A percentile compares a stretch with the other conserved stretches of the same genome.
phyloP scores from a whole-genome alignment of 2,329 filamentous ascomycete species.

The Cercospora citrullina region DNA sequence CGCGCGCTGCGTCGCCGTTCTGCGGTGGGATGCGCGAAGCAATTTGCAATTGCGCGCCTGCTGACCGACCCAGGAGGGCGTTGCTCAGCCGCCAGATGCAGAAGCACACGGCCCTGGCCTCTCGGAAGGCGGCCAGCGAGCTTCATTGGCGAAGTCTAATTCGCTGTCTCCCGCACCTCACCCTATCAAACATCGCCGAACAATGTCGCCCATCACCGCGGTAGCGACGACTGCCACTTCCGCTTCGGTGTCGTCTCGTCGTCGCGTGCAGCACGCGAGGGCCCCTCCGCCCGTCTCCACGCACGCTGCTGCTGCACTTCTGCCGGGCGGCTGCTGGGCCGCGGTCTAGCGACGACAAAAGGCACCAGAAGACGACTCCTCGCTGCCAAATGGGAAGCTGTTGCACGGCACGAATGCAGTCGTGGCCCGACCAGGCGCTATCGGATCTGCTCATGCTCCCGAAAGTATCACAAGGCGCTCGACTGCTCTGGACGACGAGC shows the following conservation, averaged over 20 bases:
- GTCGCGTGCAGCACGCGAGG: slow-evolving; percentile 7
- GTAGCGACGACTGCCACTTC: not conserved
- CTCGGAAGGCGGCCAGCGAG: not conserved
- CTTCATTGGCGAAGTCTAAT: slow-evolving; percentile 9
- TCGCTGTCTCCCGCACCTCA: slow-evolving; percentile 2
- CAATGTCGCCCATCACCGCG: not conserved
- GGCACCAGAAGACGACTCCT: not conserved
- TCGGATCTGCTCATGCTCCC: slow-evolving; percentile 21
- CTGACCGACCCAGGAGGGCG: not conserved
- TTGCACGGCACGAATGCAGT: slow-evolving; percentile 10
- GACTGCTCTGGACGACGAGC: slow-evolving; percentile 18
- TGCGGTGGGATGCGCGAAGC: not conserved
- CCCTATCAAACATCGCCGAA: slow-evolving; percentile 3
- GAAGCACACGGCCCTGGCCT: not conserved
- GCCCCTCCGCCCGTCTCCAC: not conserved
- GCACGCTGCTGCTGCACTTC: not conserved
- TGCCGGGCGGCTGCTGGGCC: slow-evolving; percentile 4
- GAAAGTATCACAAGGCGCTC: slow-evolving; percentile 26
- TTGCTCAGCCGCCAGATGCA: not conserved
- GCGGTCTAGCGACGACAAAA: not conserved
- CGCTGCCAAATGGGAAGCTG: slow-evolving; percentile 12
- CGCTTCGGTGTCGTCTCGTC: slow-evolving; percentile 1
- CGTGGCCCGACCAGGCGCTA: not conserved
- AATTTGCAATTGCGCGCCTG: slow-evolving; percentile 8
- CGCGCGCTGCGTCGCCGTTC: not conserved